phyloP scores from a whole-genome alignment of 176 grass and related monocot genomes.

The Bothriochloa decipiens region DNA sequence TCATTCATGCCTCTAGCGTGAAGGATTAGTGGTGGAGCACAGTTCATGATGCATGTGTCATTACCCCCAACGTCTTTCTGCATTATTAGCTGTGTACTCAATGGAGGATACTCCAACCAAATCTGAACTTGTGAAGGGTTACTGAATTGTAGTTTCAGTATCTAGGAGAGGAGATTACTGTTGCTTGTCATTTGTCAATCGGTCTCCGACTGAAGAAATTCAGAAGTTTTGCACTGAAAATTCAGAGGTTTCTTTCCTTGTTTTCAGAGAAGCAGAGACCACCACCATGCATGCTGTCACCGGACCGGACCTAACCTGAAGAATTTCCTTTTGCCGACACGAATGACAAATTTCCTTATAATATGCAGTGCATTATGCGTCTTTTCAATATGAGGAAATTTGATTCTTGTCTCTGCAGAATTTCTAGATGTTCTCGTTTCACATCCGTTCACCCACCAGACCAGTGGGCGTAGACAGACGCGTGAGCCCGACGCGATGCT shows the following conservation, averaged over 20 bases:
- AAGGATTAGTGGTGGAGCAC: too few species aligned
- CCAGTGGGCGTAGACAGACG: background rate
- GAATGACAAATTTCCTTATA: constrained; percentile 4
- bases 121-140: too few species aligned
- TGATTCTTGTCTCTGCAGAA: background rate
- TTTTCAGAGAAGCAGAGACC: background rate
- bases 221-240: background rate
- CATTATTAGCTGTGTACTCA: too few species aligned
- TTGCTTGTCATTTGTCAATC: too few species aligned
- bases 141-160: too few species aligned
- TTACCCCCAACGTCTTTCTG: too few species aligned
- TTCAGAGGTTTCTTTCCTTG: background rate
- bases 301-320: background rate
- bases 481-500: constrained; percentile 21
- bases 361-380: background rate
- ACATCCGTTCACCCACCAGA: background rate
- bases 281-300: background rate
- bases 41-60: too few species aligned
- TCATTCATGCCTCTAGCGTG: too few species aligned
- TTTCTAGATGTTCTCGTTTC: background rate
- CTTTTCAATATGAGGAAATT: background rate
- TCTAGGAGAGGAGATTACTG: too few species aligned
- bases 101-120: too few species aligned
- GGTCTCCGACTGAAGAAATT: background rate
- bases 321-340: background rate